These are phyloP conservation scores for Protomyces gravidus DNA, from an alignment of 1,139 yeast species.

Conservation along the genomic window DNA sequence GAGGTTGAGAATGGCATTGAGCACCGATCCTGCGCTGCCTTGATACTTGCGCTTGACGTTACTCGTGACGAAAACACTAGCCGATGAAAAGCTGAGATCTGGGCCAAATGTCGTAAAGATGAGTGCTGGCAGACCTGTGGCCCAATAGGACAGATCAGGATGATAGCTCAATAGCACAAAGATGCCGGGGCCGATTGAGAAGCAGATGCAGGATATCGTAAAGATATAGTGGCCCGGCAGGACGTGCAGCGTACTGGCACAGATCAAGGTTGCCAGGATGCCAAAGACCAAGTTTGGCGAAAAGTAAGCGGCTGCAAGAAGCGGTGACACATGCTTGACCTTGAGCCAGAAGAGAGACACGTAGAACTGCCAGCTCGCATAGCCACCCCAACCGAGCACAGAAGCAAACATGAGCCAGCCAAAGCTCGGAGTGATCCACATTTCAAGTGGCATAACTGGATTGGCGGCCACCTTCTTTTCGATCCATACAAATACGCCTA, in stretches of 20 bases:
- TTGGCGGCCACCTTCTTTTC: slow-evolving; percentile 2
- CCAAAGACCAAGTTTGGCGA: slow-evolving; percentile 48
- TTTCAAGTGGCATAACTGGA: slow-evolving; percentile 21
- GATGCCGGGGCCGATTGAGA: slow-evolving; percentile 8
- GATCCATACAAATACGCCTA: slow-evolving; percentile 4
- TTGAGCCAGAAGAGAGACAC: slow-evolving; percentile 38
- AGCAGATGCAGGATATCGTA: slow-evolving; percentile 38
- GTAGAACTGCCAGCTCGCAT: slow-evolving; percentile 19
- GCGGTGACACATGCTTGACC: slow-evolving; percentile 42
- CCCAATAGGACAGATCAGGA: slow-evolving; percentile 50
- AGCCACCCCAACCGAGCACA: slow-evolving; percentile 23
- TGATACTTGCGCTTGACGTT: slow-evolving; percentile 53
- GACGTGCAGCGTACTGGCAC: slow-evolving; percentile 44
- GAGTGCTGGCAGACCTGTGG: slow-evolving; percentile 49
- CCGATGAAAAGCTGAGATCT: slow-evolving; percentile 66
- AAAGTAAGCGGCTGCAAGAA: slow-evolving; percentile 45
- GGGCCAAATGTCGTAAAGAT: slow-evolving; percentile 54
- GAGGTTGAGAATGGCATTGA: slow-evolving; percentile 59
- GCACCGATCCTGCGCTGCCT: slow-evolving; percentile 63
- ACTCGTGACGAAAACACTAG: slow-evolving; percentile 50
- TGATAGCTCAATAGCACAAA: not conserved
- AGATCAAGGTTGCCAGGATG: slow-evolving; percentile 46
- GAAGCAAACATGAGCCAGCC: slow-evolving; percentile 10
- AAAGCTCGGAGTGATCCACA: slow-evolving; percentile 10
- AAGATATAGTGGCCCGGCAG: slow-evolving; percentile 43